Base-by-base conservation (phyloP, 2,329 filamentous ascomycete species). In the Cordyceps tenuipes region DNA sequence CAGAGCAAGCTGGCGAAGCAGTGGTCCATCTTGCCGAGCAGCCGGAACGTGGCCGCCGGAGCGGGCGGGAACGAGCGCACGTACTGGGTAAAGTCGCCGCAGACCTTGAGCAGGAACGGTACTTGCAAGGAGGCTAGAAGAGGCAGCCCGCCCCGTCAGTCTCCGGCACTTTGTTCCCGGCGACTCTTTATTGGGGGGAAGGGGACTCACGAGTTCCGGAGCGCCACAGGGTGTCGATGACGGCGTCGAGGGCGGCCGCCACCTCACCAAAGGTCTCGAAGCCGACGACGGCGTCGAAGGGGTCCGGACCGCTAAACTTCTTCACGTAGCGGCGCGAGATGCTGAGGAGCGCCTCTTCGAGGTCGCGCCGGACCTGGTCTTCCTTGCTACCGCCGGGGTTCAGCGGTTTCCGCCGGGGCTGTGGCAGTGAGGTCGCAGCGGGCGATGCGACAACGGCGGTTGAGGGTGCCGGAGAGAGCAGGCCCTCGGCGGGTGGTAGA, bases 171-270 rank as follows among this genome's bases (percentile, higher is more conserved):
- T 43, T 8, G 3, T 15, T 41, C 36, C 13, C 39, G 39, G 19
- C 21, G 19, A 31, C 39, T 48, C 9, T 2, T 6, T 15, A 36
- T n/a, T n/a, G 29, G 12, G n/a, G n/a, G 21, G 4, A 5, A 2
- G 17, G 36, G 12, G 5, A 71, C 89, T 70, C 78, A 91, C 91
- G 91, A 23, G 92, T 96, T 10, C 89, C 90, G 34, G 87, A 90
- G 23, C 90, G 82, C 93, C 93, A 97, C 5, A 96, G 74, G 8
- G 95, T 82, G 71, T 95, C 88, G 17, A 96, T 75, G 13, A 96
- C 70, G 6, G 80, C 79, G 60, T 92, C 88, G 0, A 96, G 72
- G 68, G 96, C 91, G 60, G 77, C 82, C 58, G 84, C 90, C 5
- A 91, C 82, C 68, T 92, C 87, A 54, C 76, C 78, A 70, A 93